Evolutionary conservation across 768 basidiomycete species (phyloP).

Genomic region (Antrodiella citrinella): DNA sequence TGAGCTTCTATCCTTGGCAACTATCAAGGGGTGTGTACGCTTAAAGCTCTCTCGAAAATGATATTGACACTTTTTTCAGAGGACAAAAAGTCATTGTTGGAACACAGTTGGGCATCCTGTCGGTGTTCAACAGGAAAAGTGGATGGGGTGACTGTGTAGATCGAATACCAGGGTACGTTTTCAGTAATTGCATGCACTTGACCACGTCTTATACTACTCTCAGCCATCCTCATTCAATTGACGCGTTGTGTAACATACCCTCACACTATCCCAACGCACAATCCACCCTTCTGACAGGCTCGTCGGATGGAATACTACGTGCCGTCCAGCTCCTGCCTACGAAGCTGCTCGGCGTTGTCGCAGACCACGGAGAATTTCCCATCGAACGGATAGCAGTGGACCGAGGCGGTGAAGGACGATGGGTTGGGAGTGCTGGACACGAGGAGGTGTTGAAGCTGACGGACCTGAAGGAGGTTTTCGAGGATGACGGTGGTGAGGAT

Average conservation of each 20-base stretch:
- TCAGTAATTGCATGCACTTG: not conserved
- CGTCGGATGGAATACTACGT: conserved; percentile 85
- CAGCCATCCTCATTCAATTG: conserved; percentile 88
- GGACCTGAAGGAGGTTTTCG: conserved; percentile 72
- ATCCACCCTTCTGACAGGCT: conserved; percentile 74
- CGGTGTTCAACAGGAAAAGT: conserved; percentile 79
- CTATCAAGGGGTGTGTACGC: conserved; percentile 67
- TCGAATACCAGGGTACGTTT: conserved; percentile 70
- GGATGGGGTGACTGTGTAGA: conserved; percentile 94
- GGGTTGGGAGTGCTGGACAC: conserved; percentile 91
- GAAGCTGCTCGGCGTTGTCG: conserved; percentile 82
- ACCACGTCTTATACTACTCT: conserved; percentile 2
- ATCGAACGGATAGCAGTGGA: conserved; percentile 79
- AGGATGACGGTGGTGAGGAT: conserved; percentile 37
- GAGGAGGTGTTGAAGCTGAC: conserved; percentile 83
- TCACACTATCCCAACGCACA: conserved; percentile 51
- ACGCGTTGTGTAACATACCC: conserved; percentile 74
- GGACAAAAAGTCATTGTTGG: conserved; percentile 82
- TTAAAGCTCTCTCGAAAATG: not conserved
- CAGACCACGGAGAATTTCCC: conserved; percentile 88
- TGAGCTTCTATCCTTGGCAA: conserved; percentile 76
- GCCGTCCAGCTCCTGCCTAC: conserved; percentile 83
- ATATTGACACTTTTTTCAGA: conserved; percentile 26
- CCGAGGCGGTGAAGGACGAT: conserved; percentile 50
- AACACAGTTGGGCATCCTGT: conserved; percentile 82